Base-by-base conservation (phyloP, 2,329 filamentous ascomycete genomes). In the Allantophomopsis cytisporea region DNA sequence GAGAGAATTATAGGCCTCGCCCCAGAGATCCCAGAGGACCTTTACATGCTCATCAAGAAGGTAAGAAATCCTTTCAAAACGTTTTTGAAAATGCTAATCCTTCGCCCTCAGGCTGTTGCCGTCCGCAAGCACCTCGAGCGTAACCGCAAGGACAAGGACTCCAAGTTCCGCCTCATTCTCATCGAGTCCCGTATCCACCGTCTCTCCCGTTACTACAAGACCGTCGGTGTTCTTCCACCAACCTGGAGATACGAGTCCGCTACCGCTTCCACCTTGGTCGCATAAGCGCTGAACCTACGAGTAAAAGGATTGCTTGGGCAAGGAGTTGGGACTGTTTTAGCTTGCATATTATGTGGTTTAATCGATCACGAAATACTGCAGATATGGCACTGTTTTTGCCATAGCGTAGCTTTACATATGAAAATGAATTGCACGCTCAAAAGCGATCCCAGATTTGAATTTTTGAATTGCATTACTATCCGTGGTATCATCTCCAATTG, bases 11-110 rank as follows among this genome's bases (percentile, higher is more conserved):
- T 73, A 98, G 91, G 91, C 74, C 87, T 98, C 64, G 89, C 91
- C 57, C 91, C 93, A 65, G 88, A 96, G 67, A 81, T 98, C 59
- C 91, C 93, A 63, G 91, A 98, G 80, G 91, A 98, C 71, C 83
- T 96, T 56, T 98, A 96, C 83, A 94, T 94, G 84, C 76, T 96
- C 67, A 96, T 96, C 85, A 95, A 95, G 84, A 98, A 98, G 87
- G 89, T 93, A 64, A 60, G 59, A 51, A 5, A 20, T n/a, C 17
- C 21, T 41, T 45, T 10, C 7, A 8, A 28, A 28, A 31, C 42
- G 36, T 15, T 16, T 31, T 18, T 7, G 36, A 38, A 12, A 56
- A 28, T 28, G 23, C 23, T 28, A 28, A 28, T 28, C 8, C 8
- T 12, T 8, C 4, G 5, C 10, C 8, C 11, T 28, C 46, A 91